Evolutionary conservation across 2,329 filamentous ascomycete species (phyloP).

Genomic region (Coniella vitis): DNA sequence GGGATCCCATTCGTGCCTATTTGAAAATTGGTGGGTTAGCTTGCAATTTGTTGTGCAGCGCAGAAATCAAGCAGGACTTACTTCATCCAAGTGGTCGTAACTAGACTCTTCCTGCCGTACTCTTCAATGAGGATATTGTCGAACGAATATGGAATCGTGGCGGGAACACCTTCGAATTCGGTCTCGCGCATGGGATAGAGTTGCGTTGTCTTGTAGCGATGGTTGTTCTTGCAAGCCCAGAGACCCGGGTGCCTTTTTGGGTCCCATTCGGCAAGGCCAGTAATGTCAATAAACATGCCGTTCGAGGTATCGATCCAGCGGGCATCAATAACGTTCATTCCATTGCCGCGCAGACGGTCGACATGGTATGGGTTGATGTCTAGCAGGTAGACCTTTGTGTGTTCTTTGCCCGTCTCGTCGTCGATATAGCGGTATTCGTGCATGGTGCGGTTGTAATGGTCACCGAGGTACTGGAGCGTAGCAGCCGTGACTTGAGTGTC

Average conservation of each 20-base stretch:
- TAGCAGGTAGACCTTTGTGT: conserved; percentile 55
- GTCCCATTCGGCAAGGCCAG: conserved; percentile 63
- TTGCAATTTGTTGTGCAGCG: background rate
- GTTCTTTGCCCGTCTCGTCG: conserved; percentile 31
- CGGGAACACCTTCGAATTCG: conserved; percentile 66
- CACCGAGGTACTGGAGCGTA: conserved; percentile 59
- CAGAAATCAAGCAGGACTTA: conserved; percentile 32
- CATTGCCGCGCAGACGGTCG: conserved; percentile 56
- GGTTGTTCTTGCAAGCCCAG: conserved; percentile 75
- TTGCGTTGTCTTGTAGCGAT: conserved; percentile 63
- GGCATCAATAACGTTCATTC: conserved; percentile 75
- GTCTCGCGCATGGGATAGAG: conserved; percentile 70
- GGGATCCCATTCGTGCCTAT: conserved; percentile 54
- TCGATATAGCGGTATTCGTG: conserved; percentile 47
- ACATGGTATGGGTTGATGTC: conserved; percentile 69
- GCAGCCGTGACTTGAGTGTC: conserved; percentile 69
- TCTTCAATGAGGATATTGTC: conserved; percentile 59
- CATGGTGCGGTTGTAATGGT: conserved; percentile 61
- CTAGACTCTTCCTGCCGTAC: conserved; percentile 56
- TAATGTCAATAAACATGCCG: conserved; percentile 80
- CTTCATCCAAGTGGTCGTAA: conserved; percentile 54
- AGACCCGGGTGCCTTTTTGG: conserved; percentile 52
- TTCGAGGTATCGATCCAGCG: conserved; percentile 73
- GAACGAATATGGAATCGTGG: conserved; percentile 62
- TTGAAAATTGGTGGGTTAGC: conserved; percentile 16